Evolutionary conservation across 306 rosid genomes (phyloP).

Genomic region (Vachellia collinsii): DNA sequence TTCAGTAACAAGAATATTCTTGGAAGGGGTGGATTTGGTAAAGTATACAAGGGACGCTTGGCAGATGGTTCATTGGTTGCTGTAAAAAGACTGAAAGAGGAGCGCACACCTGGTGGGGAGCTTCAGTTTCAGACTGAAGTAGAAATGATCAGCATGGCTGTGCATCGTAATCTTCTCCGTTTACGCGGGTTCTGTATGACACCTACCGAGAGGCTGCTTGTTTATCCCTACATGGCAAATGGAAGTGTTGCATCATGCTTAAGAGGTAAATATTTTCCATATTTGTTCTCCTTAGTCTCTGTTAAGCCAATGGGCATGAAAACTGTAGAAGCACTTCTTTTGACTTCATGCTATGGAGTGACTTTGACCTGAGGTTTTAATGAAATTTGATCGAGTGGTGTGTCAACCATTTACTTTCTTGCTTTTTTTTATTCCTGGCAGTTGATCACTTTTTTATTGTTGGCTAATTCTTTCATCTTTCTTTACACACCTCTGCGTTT

Average conservation of each 20-base stretch:
- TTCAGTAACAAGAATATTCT: conserved; percentile 97
- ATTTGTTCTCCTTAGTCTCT: background rate
- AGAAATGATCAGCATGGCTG: conserved; percentile 99
- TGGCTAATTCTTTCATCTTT: background rate
- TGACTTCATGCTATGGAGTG: background rate
- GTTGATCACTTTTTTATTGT: background rate
- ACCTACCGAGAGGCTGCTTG: conserved; percentile 95
- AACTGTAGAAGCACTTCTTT: background rate
- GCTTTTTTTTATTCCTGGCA: background rate
- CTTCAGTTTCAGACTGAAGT: conserved; percentile 99
- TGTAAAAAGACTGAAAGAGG: conserved; percentile 94
- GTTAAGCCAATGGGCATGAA: background rate
- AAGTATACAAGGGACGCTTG: conserved; percentile 95
- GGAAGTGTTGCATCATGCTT: conserved; percentile 99
- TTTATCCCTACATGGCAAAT: conserved; percentile 98
- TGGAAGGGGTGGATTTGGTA: conserved; percentile 98
- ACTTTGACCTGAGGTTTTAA: background rate
- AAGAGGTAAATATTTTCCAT: conserved; percentile 71
- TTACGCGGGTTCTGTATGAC: conserved; percentile 98
- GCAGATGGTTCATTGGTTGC: conserved; percentile 96
- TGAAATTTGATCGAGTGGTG: background rate
- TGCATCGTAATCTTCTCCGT: conserved; percentile 95
- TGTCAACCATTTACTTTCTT: background rate
- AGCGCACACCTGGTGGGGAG: conserved; percentile 99
- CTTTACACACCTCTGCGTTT: no score